Conservation (phyloP, 2,329 filamentous ascomycete genomes). For the Fusarium beomiforme region DNA sequence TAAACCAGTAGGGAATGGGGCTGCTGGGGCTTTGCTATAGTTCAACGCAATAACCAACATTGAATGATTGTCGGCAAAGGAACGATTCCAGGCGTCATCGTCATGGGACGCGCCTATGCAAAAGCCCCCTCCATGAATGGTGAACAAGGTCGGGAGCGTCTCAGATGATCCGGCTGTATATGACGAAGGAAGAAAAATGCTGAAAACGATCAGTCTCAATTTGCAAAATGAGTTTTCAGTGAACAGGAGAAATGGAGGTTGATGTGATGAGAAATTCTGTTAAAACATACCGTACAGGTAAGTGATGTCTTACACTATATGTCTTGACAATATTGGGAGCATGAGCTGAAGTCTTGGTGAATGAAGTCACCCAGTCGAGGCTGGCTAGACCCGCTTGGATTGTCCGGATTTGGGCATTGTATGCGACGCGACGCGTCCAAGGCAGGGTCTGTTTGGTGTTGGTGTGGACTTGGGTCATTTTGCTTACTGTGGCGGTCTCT, state of each 20-base stretch:
- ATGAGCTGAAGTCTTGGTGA: not conserved
- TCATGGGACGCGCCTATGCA: not conserved
- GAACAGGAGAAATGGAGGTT: too few relatives aligned
- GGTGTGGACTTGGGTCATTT: not conserved
- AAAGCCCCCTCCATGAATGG: not conserved
- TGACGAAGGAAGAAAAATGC: not conserved
- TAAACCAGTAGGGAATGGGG: not conserved
- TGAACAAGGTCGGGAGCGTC: not conserved
- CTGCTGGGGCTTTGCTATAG: not conserved
- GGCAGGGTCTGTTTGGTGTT: not conserved
- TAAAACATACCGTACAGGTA: not conserved
- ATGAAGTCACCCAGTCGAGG: not conserved
- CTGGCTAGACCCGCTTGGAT: not conserved
- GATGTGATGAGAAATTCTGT: accelerated
- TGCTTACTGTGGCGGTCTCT: not conserved
- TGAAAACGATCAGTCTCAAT: not conserved
- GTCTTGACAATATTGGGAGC: not conserved
- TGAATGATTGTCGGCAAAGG: not conserved
- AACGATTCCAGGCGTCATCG: not conserved
- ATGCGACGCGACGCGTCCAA: not conserved
- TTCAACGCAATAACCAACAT: not conserved
- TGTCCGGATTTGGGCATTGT: not conserved
- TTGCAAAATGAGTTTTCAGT: too few relatives aligned
- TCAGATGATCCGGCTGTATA: not conserved
- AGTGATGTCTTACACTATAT: not conserved